A percentile compares a stretch with the other conserved stretches of the same genome.
Conservation (phyloP, 495 filamentous ascomycete genomes). For the Hypoxylon lenormandii region DNA sequence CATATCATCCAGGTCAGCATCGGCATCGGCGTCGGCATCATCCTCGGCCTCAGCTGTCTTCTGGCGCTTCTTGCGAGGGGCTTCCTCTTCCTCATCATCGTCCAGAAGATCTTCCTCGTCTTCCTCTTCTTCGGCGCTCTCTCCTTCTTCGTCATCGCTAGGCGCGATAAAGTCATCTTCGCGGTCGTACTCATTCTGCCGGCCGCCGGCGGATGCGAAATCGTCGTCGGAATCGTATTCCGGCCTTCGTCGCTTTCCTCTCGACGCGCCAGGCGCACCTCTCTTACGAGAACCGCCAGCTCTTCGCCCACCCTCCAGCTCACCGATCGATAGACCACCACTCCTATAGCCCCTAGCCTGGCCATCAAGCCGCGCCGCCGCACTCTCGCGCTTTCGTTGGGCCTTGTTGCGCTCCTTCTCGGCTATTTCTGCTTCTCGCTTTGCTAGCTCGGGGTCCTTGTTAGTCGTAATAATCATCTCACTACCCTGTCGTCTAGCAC, state of each 20-base stretch:
- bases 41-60: slow-evolving; percentile 62
- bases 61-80: slow-evolving; percentile 62
- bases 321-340: slow-evolving; percentile 76
- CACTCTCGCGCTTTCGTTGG: slow-evolving; percentile 75
- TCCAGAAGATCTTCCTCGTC: slow-evolving; percentile 65
- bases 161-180: slow-evolving; percentile 82
- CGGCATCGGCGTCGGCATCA: slow-evolving; percentile 56
- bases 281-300: slow-evolving; percentile 57
- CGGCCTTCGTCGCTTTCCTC: slow-evolving; percentile 59
- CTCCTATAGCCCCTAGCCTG: slow-evolving; percentile 64
- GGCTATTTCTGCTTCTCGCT: slow-evolving; percentile 77
- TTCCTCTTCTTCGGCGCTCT: slow-evolving; percentile 69
- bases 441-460: slow-evolving; percentile 83
- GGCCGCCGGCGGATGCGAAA: slow-evolving; percentile 70
- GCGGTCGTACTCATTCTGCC: slow-evolving; percentile 85
- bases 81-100: slow-evolving; percentile 63
- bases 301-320: slow-evolving; percentile 73
- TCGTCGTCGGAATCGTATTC: slow-evolving; percentile 74
- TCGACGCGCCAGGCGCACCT: slow-evolving; percentile 55
- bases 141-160: slow-evolving; percentile 77
- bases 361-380: slow-evolving; percentile 71
- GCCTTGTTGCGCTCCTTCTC: slow-evolving; percentile 77
- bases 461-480: slow-evolving; percentile 70
- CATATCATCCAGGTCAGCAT: slow-evolving; percentile 60
- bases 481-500: slow-evolving; percentile 56